Conservation (phyloP, 2,329 filamentous ascomycete species). For the Colletotrichum noveboracense region DNA sequence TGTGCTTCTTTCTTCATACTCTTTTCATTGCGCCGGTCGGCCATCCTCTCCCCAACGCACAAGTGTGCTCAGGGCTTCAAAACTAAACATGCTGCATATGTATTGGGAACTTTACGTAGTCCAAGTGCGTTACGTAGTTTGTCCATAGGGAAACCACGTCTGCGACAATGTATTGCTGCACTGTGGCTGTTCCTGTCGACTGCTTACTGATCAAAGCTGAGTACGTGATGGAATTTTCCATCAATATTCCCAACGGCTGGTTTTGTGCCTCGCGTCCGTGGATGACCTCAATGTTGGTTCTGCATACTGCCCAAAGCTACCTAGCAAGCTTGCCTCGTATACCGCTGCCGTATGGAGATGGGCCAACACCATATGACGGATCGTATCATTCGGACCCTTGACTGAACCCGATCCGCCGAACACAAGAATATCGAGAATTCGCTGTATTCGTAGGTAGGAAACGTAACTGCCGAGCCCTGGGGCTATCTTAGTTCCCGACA, state of each 20-base stretch:
- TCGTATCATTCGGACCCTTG: neutral
- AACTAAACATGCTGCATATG: neutral
- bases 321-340: neutral
- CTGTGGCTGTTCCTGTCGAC: neutral
- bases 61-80: neutral
- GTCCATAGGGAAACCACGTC: neutral
- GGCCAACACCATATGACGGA: neutral
- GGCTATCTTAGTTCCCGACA: neutral
- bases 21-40: neutral
- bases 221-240: neutral
- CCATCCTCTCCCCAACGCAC: neutral
- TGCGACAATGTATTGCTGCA: neutral
- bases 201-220: neutral
- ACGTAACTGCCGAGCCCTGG: neutral
- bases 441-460: neutral
- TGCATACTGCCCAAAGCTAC: neutral
- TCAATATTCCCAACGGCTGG: neutral
- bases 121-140: neutral
- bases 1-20: neutral
- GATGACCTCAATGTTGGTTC: neutral
- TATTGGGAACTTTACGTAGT: neutral
- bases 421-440: neutral
- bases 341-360: neutral
- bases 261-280: neutral
- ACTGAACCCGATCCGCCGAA: neutral